Evolutionary conservation across 176 grass and related monocot genomes (phyloP).

Genomic region (Rhynchospora breviuscula): DNA sequence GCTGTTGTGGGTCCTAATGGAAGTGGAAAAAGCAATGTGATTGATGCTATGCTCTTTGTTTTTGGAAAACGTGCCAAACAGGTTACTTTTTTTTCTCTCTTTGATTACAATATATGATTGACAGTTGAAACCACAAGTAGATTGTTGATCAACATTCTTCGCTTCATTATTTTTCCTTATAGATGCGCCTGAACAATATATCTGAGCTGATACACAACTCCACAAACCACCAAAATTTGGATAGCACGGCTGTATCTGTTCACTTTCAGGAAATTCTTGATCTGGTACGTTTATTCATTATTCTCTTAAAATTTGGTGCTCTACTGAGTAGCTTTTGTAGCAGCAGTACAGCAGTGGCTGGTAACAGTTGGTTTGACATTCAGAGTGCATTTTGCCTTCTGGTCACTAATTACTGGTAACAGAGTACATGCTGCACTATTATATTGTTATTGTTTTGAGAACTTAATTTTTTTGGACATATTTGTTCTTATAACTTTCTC

Average conservation of each 20-base stretch:
- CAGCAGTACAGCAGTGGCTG: not conserved
- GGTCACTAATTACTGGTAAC: not conserved
- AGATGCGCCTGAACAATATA: constrained; percentile 98
- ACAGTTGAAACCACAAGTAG: not conserved
- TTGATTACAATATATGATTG: constrained; percentile 7
- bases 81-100: constrained; percentile 23
- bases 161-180: constrained; percentile 4
- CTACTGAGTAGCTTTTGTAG: not conserved
- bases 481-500: constrained; percentile 2
- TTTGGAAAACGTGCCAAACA: constrained; percentile 93
- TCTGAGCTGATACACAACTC: constrained; percentile 99
- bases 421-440: not conserved
- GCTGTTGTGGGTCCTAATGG: constrained; percentile 96
- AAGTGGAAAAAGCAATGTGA: constrained; percentile 96
- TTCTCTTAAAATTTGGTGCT: not conserved
- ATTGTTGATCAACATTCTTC: constrained; percentile 11
- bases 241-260: constrained; percentile 83
- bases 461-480: constrained; percentile 4
- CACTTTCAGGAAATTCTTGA: constrained; percentile 99
- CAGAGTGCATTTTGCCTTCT: not conserved
- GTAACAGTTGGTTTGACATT: not conserved
- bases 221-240: constrained; percentile 84
- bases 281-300: constrained; percentile 51
- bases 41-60: constrained; percentile 99
- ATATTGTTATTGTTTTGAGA: constrained; percentile 6